Evolutionary conservation across 2,329 filamentous ascomycete genomes (phyloP).

Genomic region (Fusarium gaditjirri): DNA sequence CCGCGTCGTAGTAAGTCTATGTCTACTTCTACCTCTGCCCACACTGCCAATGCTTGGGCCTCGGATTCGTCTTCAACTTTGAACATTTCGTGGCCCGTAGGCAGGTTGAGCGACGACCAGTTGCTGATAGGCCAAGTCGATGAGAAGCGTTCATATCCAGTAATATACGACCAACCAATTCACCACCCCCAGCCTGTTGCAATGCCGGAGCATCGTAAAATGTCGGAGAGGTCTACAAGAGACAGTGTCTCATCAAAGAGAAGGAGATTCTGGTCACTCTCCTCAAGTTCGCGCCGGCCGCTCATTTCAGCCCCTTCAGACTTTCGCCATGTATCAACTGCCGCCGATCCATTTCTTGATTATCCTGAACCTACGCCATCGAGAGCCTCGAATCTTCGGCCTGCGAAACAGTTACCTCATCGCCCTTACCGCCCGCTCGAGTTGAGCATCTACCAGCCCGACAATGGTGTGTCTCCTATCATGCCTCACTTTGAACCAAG

Average conservation of each 20-base stretch:
- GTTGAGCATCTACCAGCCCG: slow-evolving; percentile 61
- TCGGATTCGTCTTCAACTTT: slow-evolving; percentile 38
- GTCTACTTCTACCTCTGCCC: slow-evolving; percentile 39
- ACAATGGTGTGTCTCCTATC: slow-evolving; percentile 63
- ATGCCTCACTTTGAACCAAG: slow-evolving; percentile 61
- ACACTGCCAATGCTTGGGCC: slow-evolving; percentile 27
- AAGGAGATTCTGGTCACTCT: slow-evolving; percentile 58
- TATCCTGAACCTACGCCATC: slow-evolving; percentile 34
- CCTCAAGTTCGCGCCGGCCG: slow-evolving; percentile 59
- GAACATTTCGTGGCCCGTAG: slow-evolving; percentile 44
- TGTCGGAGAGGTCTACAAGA: slow-evolving; percentile 47
- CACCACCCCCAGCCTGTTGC: slow-evolving; percentile 45
- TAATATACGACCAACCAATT: slow-evolving; percentile 46
- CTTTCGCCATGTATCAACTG: slow-evolving; percentile 68
- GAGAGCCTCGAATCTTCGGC: slow-evolving; percentile 37
- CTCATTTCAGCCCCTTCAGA: slow-evolving; percentile 68
- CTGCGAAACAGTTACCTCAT: slow-evolving; percentile 40
- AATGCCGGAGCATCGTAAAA: slow-evolving; percentile 33
- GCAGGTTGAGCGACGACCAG: slow-evolving; percentile 43
- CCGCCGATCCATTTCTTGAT: slow-evolving; percentile 53
- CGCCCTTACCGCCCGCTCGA: slow-evolving; percentile 65
- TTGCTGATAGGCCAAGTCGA: slow-evolving; percentile 49
- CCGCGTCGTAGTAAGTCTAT: slow-evolving; percentile 52
- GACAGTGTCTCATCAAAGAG: slow-evolving; percentile 58
- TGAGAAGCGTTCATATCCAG: slow-evolving; percentile 42